phyloP scores from a whole-genome alignment of 2,329 filamentous ascomycete species.

The Fusarium multiceps region DNA sequence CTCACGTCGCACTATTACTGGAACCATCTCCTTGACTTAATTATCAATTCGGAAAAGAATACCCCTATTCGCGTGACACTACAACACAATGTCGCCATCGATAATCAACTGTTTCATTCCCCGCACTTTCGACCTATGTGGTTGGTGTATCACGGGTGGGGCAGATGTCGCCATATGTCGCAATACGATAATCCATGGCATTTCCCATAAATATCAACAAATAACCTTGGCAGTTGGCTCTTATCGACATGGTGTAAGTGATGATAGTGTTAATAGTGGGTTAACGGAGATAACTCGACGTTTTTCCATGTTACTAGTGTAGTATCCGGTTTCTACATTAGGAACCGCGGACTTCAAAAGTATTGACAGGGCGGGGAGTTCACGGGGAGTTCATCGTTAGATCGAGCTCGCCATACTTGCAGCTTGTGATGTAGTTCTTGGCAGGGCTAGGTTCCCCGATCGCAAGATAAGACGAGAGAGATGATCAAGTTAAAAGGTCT shows the following conservation, averaged over 20 bases:
- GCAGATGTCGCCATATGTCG: constrained; percentile 3
- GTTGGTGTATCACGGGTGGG: background rate
- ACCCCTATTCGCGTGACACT: background rate
- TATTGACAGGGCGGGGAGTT: accelerated
- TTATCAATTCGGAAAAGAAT: background rate
- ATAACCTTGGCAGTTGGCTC: background rate
- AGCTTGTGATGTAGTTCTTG: no score
- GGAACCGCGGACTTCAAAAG: background rate
- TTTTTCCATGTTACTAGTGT: background rate
- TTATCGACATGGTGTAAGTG: background rate
- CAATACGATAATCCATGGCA: background rate
- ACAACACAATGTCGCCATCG: background rate
- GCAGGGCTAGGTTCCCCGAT: no score
- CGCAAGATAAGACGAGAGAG: background rate
- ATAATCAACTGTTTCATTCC: background rate
- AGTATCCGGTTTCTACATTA: background rate
- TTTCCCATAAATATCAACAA: background rate
- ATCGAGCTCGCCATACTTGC: background rate
- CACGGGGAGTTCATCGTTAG: background rate
- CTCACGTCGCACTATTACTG: background rate
- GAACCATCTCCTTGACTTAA: background rate
- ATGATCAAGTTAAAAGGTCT: background rate
- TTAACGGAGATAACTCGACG: no score
- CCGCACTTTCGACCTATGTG: background rate
- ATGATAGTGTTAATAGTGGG: no score